These are phyloP conservation scores for Solanum ossicruentum DNA, from an alignment of 257 asterid genomes.

Conservation along the genomic window DNA sequence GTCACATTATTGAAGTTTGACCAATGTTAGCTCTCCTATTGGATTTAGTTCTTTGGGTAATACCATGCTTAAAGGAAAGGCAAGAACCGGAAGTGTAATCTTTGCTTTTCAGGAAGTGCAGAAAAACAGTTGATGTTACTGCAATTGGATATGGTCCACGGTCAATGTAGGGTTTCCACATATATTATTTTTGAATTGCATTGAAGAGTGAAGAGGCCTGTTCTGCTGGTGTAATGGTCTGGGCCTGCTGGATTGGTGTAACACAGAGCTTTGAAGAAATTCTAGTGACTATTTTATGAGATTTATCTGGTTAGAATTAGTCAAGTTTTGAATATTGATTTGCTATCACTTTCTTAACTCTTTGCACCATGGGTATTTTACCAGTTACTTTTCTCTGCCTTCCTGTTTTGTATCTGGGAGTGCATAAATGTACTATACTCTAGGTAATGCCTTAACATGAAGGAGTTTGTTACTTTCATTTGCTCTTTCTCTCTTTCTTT, in stretches of 20 bases:
- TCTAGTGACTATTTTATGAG: neutral
- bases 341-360: neutral
- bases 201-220: neutral
- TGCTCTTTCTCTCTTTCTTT: neutral
- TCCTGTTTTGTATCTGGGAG: neutral
- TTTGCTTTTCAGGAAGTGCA: neutral
- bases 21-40: neutral
- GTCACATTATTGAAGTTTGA: neutral
- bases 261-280: neutral
- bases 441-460: neutral
- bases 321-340: neutral
- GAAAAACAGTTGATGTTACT: neutral
- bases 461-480: neutral
- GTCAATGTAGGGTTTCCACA: neutral
- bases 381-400: neutral
- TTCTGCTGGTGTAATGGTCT: neutral
- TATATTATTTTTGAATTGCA: neutral
- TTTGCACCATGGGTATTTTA: neutral
- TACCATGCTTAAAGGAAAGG: neutral
- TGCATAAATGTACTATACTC: neutral
- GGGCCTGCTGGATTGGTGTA: neutral
- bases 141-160: neutral
- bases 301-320: neutral
- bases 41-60: neutral
- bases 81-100: neutral